Conservation (phyloP, 352 stramenopile genomes). For the Phytophthora palmivora region DNA sequence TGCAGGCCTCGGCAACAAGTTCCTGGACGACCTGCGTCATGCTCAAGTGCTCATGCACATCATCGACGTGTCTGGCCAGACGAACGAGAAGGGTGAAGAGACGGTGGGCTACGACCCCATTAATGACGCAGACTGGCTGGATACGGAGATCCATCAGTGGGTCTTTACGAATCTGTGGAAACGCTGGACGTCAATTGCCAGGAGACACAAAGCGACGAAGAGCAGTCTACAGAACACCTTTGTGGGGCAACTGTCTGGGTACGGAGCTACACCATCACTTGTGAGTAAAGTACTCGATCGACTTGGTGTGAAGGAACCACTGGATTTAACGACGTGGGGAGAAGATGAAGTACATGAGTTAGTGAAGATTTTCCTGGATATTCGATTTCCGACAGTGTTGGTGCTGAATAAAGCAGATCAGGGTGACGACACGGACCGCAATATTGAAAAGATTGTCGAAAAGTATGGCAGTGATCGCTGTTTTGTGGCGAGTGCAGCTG, state of each 20-base stretch:
- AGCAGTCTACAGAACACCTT: conserved; percentile 75
- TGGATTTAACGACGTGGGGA: conserved; percentile 60
- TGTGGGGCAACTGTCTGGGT: conserved; percentile 78
- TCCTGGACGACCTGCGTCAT: conserved; percentile 93
- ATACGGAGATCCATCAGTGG: conserved; percentile 89
- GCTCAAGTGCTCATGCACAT: conserved; percentile 92
- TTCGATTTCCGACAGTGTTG: conserved; percentile 88
- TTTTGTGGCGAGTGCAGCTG: conserved; percentile 88
- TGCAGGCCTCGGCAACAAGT: conserved; percentile 98
- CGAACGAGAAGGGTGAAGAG: conserved; percentile 91
- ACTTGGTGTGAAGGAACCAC: conserved; percentile 67
- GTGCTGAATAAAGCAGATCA: conserved; percentile 92
- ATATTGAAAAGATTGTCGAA: conserved; percentile 89
- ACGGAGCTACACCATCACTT: conserved; percentile 78
- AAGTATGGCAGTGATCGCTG: conserved; percentile 89
- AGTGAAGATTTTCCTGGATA: conserved; percentile 78
- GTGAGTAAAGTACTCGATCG: conserved; percentile 76
- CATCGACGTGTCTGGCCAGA: conserved; percentile 88
- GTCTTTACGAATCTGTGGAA: conserved; percentile 91
- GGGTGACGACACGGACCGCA: conserved; percentile 84
- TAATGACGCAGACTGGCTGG: conserved; percentile 90
- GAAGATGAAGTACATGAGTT: conserved; percentile 76
- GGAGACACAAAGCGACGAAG: conserved; percentile 79
- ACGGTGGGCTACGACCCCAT: conserved; percentile 90
- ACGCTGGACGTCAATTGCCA: conserved; percentile 80